phyloP scores from a whole-genome alignment of 495 filamentous ascomycete species.

The Neurospora cerealis region DNA sequence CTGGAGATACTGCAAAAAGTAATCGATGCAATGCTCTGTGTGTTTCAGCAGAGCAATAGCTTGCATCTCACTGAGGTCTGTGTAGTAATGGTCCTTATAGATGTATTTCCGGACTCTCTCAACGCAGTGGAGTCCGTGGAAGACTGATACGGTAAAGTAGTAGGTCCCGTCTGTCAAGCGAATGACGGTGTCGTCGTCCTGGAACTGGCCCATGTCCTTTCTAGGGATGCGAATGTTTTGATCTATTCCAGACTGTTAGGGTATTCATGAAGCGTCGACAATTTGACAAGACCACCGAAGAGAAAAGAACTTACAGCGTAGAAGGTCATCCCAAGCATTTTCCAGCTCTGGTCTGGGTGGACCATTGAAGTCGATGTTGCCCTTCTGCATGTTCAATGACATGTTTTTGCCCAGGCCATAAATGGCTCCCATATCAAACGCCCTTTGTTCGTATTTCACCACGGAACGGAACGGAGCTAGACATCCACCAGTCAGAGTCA shows the following conservation, averaged over 20 bases:
- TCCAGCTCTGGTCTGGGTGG: conserved; percentile 3
- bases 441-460: not conserved
- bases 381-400: not conserved
- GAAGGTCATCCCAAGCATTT: not conserved
- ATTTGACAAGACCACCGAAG: not conserved
- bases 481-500: not conserved
- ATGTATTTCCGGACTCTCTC: not conserved
- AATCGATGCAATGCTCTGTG: conserved; percentile 5
- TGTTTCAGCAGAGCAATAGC: not conserved
- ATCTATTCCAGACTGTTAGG: not conserved
- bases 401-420: not conserved
- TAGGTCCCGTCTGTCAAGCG: not conserved
- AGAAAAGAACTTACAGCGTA: not conserved
- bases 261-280: not conserved
- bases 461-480: not conserved
- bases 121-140: conserved; percentile 4
- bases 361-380: not conserved
- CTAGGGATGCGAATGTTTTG: not conserved
- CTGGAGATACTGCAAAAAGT: conserved; percentile 6
- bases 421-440: not conserved
- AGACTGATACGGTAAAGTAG: conserved; percentile 1
- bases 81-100: conserved; percentile 3
- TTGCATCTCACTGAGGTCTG: not conserved
- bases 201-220: not conserved
- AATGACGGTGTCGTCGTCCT: not conserved